phyloP scores from a whole-genome alignment of 129 eudicot species.

The Kitagawia praeruptora region DNA sequence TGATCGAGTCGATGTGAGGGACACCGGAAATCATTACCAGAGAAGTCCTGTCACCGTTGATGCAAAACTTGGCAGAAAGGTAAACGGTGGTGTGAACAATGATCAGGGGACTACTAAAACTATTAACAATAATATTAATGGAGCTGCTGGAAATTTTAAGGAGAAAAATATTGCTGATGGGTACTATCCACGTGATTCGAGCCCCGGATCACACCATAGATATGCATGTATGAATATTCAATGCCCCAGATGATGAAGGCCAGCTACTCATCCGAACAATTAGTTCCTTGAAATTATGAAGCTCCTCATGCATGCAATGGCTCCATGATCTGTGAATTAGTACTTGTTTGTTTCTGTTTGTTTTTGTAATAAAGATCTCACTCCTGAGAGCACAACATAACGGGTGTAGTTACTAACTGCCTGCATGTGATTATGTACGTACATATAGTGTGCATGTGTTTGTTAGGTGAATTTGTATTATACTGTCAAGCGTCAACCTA shows the following conservation, averaged over 20 bases:
- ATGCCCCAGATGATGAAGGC: not conserved
- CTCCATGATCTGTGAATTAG: not conserved
- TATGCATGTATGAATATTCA: not conserved
- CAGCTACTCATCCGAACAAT: not conserved
- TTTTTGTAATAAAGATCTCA: not conserved
- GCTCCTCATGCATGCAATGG: not conserved
- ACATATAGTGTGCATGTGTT: not conserved
- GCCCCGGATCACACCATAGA: not conserved
- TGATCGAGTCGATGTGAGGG: not conserved
- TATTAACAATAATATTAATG: not conserved
- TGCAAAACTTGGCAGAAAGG: slow-evolving; percentile 6
- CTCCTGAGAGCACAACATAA: not conserved
- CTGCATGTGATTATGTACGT: not conserved
- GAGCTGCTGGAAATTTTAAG: not conserved
- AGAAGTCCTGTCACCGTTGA: not conserved
- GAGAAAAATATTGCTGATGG: not conserved
- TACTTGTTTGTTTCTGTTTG: not conserved
- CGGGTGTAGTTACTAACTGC: not conserved
- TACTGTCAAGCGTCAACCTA: not conserved
- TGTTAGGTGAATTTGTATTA: not conserved
- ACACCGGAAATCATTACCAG: not conserved
- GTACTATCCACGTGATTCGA: not conserved
- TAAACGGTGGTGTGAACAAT: not conserved
- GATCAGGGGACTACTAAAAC: not conserved
- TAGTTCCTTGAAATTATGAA: not conserved